Conservation (phyloP, 148 eudicot genomes). For the Nyssa sinensis region DNA sequence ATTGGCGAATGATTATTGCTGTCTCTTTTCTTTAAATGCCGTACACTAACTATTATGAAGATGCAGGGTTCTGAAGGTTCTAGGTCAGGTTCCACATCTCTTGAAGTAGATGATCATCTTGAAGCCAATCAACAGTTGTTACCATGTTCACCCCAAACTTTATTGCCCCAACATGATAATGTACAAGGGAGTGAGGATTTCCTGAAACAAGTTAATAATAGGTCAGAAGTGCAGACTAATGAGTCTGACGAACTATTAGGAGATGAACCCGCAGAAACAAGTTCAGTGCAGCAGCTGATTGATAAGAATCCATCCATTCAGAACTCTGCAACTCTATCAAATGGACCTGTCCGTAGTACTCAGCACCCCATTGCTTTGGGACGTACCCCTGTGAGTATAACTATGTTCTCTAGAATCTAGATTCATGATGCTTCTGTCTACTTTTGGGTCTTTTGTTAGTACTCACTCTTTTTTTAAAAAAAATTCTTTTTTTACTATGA, state of each 20-base stretch:
- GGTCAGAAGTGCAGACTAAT: slow-evolving; percentile 13
- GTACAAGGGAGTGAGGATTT: slow-evolving; percentile 20
- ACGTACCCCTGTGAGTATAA: slow-evolving; percentile 62
- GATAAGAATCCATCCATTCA: slow-evolving; percentile 24
- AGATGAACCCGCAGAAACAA: slow-evolving; percentile 29
- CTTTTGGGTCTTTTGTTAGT: background rate
- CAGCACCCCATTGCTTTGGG: slow-evolving; percentile 56
- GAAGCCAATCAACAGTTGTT: slow-evolving; percentile 23
- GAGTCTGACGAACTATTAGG: slow-evolving; percentile 16
- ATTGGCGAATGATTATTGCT: slow-evolving; percentile 1
- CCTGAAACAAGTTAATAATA: slow-evolving; percentile 15
- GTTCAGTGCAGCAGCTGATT: slow-evolving; percentile 22
- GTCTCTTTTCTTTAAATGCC: background rate
- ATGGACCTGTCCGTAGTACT: slow-evolving; percentile 31
- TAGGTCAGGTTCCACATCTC: slow-evolving; percentile 37
- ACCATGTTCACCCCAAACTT: slow-evolving; percentile 30
- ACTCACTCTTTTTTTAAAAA: background rate
- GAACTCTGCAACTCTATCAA: slow-evolving; percentile 21
- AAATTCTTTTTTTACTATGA: background rate
- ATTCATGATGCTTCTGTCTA: background rate
- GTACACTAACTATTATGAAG: slow-evolving; percentile 10
- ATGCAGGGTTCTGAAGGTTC: slow-evolving; percentile 45
- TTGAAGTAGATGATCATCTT: slow-evolving; percentile 29
- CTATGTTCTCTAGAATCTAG: background rate
- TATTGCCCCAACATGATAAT: slow-evolving; percentile 24